A percentile compares a stretch with the other conserved stretches of the same genome.
phyloP scores from a whole-genome alignment of 2,329 filamentous ascomycete genomes.

The Aspergillus sp. region DNA sequence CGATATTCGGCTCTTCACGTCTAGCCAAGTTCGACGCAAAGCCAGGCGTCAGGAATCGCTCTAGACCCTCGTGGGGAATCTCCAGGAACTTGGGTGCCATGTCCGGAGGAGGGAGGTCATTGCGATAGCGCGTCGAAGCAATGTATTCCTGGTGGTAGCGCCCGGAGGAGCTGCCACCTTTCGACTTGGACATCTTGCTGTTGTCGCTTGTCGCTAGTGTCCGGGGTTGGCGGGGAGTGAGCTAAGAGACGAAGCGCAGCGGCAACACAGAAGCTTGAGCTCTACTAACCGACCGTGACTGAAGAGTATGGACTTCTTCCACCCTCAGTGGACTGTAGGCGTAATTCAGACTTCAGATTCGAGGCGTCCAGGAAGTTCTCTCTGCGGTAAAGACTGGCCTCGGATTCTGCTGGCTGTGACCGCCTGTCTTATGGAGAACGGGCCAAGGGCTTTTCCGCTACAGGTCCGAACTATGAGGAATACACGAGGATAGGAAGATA shows the following conservation, averaged over 20 bases:
- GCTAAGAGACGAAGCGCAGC: not conserved
- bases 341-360: not conserved
- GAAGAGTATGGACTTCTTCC: not conserved
- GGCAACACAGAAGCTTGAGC: not conserved
- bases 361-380: not conserved
- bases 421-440: slow-evolving; percentile 11
- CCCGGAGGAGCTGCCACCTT: slow-evolving; percentile 28
- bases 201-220: not conserved
- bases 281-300: not conserved
- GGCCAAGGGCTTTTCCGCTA: not conserved
- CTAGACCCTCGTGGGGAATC: slow-evolving; percentile 85
- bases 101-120: slow-evolving; percentile 87
- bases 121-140: slow-evolving; percentile 88
- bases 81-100: slow-evolving; percentile 94
- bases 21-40: slow-evolving; percentile 84
- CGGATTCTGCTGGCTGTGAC: slow-evolving; percentile 21
- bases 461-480: not conserved
- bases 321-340: not conserved
- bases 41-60: slow-evolving; percentile 80
- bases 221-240: not conserved
- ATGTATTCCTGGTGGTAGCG: slow-evolving; percentile 89
- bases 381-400: not conserved
- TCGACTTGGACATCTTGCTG: slow-evolving; percentile 32
- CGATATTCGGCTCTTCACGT: slow-evolving; percentile 90
- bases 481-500: too few relatives aligned